phyloP scores from a whole-genome alignment of 768 basidiomycete species.

The Phylloporus arenicola region DNA sequence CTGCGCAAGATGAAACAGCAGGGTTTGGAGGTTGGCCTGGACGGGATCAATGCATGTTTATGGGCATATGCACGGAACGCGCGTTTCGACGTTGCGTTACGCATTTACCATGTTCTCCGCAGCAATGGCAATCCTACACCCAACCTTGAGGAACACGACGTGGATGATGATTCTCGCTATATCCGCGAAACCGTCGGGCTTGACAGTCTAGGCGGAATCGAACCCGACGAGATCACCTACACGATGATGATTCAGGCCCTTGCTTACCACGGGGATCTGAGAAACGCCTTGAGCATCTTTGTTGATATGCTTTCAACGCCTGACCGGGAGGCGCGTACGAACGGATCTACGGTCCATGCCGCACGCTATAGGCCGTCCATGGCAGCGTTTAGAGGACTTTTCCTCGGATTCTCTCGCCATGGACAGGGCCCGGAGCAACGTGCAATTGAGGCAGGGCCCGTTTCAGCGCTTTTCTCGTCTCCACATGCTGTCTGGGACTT shows the following conservation, averaged over 20 bases:
- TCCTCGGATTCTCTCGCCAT: slow-evolving; percentile 68
- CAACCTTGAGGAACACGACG: slow-evolving; percentile 30
- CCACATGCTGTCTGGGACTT: slow-evolving; percentile 45
- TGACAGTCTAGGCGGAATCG: slow-evolving; percentile 35
- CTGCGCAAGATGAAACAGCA: slow-evolving; percentile 49
- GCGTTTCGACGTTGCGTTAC: slow-evolving; percentile 49
- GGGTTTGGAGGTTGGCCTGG: slow-evolving; percentile 49
- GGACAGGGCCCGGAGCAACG: slow-evolving; percentile 30
- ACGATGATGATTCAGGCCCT: slow-evolving; percentile 62
- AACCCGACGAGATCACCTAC: slow-evolving; percentile 65
- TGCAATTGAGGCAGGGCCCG: neutral
- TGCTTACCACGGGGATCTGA: slow-evolving; percentile 67
- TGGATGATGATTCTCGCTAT: slow-evolving; percentile 32
- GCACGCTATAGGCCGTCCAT: slow-evolving; percentile 40
- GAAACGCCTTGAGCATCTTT: slow-evolving; percentile 50
- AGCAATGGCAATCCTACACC: slow-evolving; percentile 42
- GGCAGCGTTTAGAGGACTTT: slow-evolving; percentile 62
- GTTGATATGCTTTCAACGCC: slow-evolving; percentile 58
- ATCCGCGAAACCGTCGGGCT: slow-evolving; percentile 44
- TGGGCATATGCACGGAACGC: slow-evolving; percentile 59
- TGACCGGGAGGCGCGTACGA: slow-evolving; percentile 32
- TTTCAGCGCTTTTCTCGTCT: slow-evolving; percentile 8
- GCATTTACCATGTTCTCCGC: slow-evolving; percentile 62
- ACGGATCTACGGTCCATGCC: slow-evolving; percentile 25
- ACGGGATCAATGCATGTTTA: slow-evolving; percentile 64